Conservation (phyloP, 495 filamentous ascomycete genomes). For the Talaromyces borbonicus region DNA sequence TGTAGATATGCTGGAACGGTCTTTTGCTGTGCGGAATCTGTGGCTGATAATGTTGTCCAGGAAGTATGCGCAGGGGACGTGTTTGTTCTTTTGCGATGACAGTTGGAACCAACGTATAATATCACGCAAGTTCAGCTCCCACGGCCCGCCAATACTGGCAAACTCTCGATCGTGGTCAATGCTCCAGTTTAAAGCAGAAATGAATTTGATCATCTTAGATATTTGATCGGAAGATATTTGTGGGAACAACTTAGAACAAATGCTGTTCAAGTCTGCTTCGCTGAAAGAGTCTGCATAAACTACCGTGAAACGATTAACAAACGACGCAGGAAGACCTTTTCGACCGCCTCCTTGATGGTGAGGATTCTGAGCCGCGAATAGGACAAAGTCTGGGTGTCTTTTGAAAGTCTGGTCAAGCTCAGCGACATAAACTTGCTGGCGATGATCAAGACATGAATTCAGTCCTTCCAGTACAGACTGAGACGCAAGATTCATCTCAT, state of each 20-base stretch:
- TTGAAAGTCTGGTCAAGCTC: slow-evolving; percentile 91
- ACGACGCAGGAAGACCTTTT: slow-evolving; percentile 91
- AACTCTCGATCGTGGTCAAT: slow-evolving; percentile 56
- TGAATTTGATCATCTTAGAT: slow-evolving; percentile 61
- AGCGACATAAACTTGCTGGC: slow-evolving; percentile 89
- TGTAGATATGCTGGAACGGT: slow-evolving; percentile 50
- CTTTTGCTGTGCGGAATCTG: slow-evolving; percentile 64
- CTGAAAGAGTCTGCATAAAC: slow-evolving; percentile 89
- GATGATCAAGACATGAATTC: slow-evolving; percentile 94
- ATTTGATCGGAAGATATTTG: slow-evolving; percentile 44
- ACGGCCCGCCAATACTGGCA: slow-evolving; percentile 76
- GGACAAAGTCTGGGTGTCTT: slow-evolving; percentile 75
- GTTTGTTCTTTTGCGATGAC: slow-evolving; percentile 38
- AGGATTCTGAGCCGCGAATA: slow-evolving; percentile 96
- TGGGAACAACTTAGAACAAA: slow-evolving; percentile 70
- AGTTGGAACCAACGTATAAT: slow-evolving; percentile 81
- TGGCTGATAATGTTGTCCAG: slow-evolving; percentile 78
- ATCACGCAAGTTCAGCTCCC: slow-evolving; percentile 97
- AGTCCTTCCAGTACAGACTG: slow-evolving; percentile 95
- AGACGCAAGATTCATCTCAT: slow-evolving; percentile 98
- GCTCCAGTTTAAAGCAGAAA: slow-evolving; percentile 63
- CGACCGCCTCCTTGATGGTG: slow-evolving; percentile 94
- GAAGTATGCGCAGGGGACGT: slow-evolving; percentile 55
- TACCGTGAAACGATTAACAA: slow-evolving; percentile 96
- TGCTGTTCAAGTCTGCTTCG: slow-evolving; percentile 67